Percentiles rank a stretch among this genome's conserved stretches.
Conservation (phyloP, 768 basidiomycete species). For the Termitomyces heimii region DNA sequence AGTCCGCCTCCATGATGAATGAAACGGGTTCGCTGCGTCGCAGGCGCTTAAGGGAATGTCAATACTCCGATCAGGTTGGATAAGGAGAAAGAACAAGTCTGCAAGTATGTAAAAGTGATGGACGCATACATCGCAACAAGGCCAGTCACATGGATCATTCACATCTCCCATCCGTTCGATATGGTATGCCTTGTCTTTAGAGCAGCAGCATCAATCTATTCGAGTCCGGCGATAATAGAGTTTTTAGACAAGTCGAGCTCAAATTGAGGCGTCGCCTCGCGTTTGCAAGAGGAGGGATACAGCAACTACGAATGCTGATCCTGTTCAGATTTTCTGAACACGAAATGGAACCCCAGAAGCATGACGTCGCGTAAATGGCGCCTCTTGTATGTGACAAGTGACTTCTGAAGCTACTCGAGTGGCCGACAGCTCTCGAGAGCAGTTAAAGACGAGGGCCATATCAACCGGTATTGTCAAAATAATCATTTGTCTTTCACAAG, state of each 20-base stretch:
- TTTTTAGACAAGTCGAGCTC: not conserved
- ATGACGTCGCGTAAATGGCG: not conserved
- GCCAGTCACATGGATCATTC: not conserved
- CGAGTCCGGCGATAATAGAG: not conserved
- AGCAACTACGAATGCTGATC: not conserved
- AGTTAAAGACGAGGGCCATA: not conserved
- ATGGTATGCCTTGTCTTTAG: not conserved
- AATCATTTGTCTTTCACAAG: not conserved
- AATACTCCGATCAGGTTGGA: not conserved
- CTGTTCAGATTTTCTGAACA: too few species aligned
- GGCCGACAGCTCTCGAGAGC: not conserved
- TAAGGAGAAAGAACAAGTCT: not conserved
- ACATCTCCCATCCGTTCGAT: not conserved
- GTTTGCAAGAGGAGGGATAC: not conserved
- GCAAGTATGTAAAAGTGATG: not conserved
- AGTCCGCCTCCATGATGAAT: conserved; percentile 39
- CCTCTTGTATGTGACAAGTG: not conserved
- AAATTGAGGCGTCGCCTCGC: too few species aligned
- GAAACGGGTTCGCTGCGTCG: not conserved
- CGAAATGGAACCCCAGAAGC: not conserved
- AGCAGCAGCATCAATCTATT: not conserved
- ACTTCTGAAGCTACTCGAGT: not conserved
- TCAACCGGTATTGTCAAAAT: not conserved
- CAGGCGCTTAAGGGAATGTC: not conserved
- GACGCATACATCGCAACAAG: not conserved